Percentiles rank a stretch among this genome's conserved stretches.
phyloP scores from a whole-genome alignment of 73 alveolate species.

The Effrenium voratum region DNA sequence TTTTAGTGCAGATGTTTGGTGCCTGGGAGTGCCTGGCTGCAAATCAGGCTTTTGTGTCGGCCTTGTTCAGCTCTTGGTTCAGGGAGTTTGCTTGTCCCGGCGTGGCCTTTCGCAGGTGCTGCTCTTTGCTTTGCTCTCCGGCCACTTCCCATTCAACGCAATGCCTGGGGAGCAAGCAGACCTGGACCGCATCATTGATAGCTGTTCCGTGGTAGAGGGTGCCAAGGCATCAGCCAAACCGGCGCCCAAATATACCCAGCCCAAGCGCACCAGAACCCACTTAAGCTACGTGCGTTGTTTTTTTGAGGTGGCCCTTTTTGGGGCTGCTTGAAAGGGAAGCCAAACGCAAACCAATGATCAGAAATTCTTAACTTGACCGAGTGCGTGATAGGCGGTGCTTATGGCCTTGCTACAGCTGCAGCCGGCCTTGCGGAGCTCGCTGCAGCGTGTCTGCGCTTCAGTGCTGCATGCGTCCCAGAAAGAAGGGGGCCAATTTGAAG shows the following conservation, averaged over 20 bases:
- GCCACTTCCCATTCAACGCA: slow-evolving; percentile 79
- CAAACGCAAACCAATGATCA: neutral
- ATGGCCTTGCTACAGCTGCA: slow-evolving; percentile 59
- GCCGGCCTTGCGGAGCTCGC: slow-evolving; percentile 30
- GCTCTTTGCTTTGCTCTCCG: slow-evolving; percentile 47
- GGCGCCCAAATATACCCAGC: too few relatives aligned
- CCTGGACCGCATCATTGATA: slow-evolving; percentile 51
- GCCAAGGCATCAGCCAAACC: slow-evolving; percentile 5
- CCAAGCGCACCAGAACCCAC: too few relatives aligned
- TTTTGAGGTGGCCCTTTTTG: neutral
- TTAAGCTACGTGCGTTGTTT: neutral
- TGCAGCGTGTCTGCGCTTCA: neutral
- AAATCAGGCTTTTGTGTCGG: neutral
- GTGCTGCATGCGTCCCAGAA: neutral
- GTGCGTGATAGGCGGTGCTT: neutral
- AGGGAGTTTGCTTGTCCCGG: neutral
- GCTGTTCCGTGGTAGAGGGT: slow-evolving; percentile 1
- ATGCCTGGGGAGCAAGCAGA: slow-evolving; percentile 64
- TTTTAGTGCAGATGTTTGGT: slow-evolving; percentile 85
- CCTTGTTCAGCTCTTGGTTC: neutral
- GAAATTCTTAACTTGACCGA: neutral
- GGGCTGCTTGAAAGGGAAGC: neutral
- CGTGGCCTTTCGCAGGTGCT: slow-evolving; percentile 16
- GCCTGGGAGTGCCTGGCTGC: slow-evolving; percentile 76
- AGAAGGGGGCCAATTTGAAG: too few relatives aligned